These are phyloP conservation scores for Parmelia sp. DNA, from an alignment of 495 filamentous ascomycete genomes.

Conservation along the genomic window DNA sequence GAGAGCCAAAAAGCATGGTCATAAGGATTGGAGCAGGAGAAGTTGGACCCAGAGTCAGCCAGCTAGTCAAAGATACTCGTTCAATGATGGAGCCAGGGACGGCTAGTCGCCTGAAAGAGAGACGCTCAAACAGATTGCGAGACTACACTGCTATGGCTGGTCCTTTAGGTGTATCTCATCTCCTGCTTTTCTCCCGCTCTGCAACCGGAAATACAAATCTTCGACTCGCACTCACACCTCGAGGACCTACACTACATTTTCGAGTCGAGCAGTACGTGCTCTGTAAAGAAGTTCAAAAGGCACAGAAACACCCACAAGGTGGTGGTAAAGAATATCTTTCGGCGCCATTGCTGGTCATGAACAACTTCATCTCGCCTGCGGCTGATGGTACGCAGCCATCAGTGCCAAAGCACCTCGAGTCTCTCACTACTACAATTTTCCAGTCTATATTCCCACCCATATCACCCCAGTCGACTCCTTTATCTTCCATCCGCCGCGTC, in stretches of 20 bases:
- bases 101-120: constrained; percentile 77
- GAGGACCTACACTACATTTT: constrained; percentile 90
- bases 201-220: constrained; percentile 86
- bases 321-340: constrained; percentile 76
- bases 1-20: constrained; percentile 92
- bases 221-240: constrained; percentile 79
- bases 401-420: constrained; percentile 81
- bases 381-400: constrained; percentile 55
- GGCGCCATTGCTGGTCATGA: constrained; percentile 92
- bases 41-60: constrained; percentile 83
- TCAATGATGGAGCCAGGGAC: constrained; percentile 94
- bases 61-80: constrained; percentile 86
- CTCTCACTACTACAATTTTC: constrained; percentile 88
- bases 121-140: constrained; percentile 78
- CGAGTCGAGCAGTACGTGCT: constrained; percentile 94
- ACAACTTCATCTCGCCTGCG: constrained; percentile 72
- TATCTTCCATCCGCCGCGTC: constrained; percentile 81
- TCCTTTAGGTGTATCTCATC: constrained; percentile 86
- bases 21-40: constrained; percentile 93
- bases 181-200: constrained; percentile 91
- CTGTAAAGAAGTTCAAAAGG: constrained; percentile 77
- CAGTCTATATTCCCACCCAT: constrained; percentile 96
- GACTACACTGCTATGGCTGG: constrained; percentile 97
- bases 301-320: constrained; percentile 72
- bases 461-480: constrained; percentile 80